Conservation (phyloP, 352 stramenopile genomes). For the Peronospora destructor region DNA sequence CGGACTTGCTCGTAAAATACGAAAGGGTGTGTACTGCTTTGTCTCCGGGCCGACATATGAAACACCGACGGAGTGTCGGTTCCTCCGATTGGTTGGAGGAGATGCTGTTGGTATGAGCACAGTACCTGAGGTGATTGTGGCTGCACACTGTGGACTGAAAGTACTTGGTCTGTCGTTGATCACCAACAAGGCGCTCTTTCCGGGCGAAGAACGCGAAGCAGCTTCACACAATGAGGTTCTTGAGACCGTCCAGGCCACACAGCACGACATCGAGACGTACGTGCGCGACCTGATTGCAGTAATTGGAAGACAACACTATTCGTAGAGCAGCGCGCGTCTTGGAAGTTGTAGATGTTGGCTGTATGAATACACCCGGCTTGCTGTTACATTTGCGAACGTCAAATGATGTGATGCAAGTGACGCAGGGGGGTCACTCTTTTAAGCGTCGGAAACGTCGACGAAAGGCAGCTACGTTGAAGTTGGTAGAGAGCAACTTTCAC, state of each 20-base stretch:
- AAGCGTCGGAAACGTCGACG: too few relatives aligned
- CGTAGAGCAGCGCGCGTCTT: slow-evolving; percentile 5
- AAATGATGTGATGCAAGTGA: too few relatives aligned
- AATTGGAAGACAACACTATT: slow-evolving; percentile 20
- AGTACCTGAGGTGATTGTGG: slow-evolving; percentile 93
- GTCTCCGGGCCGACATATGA: slow-evolving; percentile 96
- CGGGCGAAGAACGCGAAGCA: slow-evolving; percentile 67
- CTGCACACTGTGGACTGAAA: slow-evolving; percentile 90
- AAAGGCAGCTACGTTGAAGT: too few relatives aligned
- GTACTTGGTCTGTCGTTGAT: slow-evolving; percentile 95
- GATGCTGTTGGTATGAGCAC: slow-evolving; percentile 96
- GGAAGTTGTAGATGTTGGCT: too few relatives aligned
- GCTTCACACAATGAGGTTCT: slow-evolving; percentile 92
- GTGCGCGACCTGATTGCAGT: slow-evolving; percentile 33
- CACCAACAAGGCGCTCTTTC: slow-evolving; percentile 90
- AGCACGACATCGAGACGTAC: slow-evolving; percentile 41
- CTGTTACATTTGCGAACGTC: too few relatives aligned
- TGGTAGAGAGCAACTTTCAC: too few relatives aligned
- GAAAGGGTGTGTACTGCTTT: slow-evolving; percentile 92
- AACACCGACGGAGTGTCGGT: slow-evolving; percentile 89
- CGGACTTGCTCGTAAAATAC: slow-evolving; percentile 75
- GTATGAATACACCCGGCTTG: too few relatives aligned
- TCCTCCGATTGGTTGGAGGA: slow-evolving; percentile 88
- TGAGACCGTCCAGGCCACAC: slow-evolving; percentile 75
- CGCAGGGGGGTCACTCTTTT: too few relatives aligned